These are phyloP conservation scores for Colletotrichum caudatum DNA, from an alignment of 2,329 filamentous ascomycete genomes.

Conservation along the genomic window DNA sequence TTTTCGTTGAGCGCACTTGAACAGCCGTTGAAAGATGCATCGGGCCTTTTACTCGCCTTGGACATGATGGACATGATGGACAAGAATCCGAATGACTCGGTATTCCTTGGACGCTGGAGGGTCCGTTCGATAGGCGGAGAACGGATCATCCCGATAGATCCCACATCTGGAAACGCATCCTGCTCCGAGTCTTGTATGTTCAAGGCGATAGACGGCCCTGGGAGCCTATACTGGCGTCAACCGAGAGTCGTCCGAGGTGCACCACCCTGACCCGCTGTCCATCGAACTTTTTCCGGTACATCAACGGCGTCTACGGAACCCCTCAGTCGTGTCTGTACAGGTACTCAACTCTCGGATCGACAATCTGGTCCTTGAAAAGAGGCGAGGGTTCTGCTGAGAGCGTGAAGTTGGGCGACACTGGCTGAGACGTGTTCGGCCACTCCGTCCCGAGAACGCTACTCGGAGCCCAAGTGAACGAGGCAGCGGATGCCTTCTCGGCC, in stretches of 20 bases:
- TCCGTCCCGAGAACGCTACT: background rate
- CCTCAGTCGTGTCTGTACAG: constrained; percentile 15
- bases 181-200: background rate
- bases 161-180: background rate
- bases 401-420: constrained; percentile 17
- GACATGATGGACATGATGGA: background rate
- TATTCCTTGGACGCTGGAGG: too few relatives aligned
- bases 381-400: constrained; percentile 30
- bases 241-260: background rate
- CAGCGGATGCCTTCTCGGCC: constrained; percentile 18
- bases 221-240: background rate
- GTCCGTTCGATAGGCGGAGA: background rate
- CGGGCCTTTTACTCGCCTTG: background rate
- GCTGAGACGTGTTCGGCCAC: constrained; percentile 32
- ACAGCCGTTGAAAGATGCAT: background rate
- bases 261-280: background rate
- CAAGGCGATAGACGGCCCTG: background rate
- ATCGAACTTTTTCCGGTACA: too few relatives aligned
- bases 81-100: background rate
- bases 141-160: background rate
- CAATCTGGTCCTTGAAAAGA: background rate
- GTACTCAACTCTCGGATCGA: constrained; percentile 23
- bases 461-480: constrained; percentile 6
- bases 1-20: too few relatives aligned
- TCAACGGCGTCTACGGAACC: background rate